A percentile compares a stretch with the other conserved stretches of the same genome.
Conservation (phyloP, 31 red algal species). For the Asparagopsis taxiformis region DNA sequence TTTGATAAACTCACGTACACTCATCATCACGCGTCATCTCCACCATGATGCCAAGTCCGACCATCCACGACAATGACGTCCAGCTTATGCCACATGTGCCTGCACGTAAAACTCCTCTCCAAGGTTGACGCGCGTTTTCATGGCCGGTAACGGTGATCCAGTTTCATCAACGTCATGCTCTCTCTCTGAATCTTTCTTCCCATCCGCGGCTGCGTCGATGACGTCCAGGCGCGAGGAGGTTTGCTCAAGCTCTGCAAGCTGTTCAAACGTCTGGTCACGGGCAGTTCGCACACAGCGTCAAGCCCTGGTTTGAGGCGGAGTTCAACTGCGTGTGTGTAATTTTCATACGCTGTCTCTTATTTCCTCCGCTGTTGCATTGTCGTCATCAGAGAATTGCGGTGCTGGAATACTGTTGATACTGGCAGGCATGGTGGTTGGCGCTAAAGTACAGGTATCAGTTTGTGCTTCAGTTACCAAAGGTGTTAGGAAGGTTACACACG, state of each 20-base stretch:
- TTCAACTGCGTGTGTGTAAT: constrained; percentile 28
- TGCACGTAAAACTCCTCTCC: constrained; percentile 49
- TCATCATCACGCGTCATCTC: constrained; percentile 35
- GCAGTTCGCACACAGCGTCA: constrained; percentile 3
- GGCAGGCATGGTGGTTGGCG: too few species aligned
- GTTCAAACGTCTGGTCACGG: constrained; percentile 18
- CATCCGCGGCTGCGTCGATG: constrained; percentile 1
- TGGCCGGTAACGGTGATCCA: constrained; percentile 1
- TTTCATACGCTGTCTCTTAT: constrained; percentile 15
- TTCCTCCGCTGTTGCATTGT: constrained; percentile 16
- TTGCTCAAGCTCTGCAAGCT: constrained; percentile 29
- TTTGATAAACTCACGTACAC: constrained; percentile 1
- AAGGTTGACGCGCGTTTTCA: constrained; percentile 47
- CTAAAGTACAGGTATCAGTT: too few species aligned
- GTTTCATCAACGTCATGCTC: not conserved
- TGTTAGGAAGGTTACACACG: too few species aligned
- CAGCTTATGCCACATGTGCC: constrained; percentile 11
- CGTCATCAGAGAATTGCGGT: too few species aligned
- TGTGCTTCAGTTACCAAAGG: too few species aligned
- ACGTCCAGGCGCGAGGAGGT: constrained; percentile 8
- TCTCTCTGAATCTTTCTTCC: not conserved
- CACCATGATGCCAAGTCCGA: constrained; percentile 42
- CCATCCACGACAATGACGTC: constrained; percentile 37
- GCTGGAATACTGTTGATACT: too few species aligned
- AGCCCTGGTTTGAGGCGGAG: constrained; percentile 18